phyloP scores from a whole-genome alignment of 352 stramenopile genomes.

The Pythium rhizo-oryzae region DNA sequence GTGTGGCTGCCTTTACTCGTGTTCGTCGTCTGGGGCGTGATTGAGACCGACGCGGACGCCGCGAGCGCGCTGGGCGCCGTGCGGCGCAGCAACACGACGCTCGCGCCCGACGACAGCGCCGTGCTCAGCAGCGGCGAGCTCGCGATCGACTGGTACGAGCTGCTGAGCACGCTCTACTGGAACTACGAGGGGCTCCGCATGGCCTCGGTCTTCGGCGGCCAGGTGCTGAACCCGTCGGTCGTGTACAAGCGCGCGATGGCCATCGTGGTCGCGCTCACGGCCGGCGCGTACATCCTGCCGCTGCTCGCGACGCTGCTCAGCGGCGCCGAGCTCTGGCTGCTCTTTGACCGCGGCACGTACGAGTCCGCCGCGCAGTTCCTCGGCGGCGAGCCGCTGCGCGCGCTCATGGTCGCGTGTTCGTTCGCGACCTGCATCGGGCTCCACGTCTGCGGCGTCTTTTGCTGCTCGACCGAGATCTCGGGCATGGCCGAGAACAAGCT shows the following conservation, averaged over 20 bases:
- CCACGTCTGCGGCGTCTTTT: conserved; percentile 87
- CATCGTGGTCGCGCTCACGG: conserved; percentile 60
- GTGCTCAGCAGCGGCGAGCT: conserved; percentile 18
- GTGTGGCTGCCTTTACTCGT: conserved; percentile 25
- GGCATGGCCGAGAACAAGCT: conserved; percentile 77
- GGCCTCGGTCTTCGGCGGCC: conserved; percentile 81
- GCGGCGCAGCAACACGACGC: conserved; percentile 18
- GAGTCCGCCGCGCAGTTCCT: conserved; percentile 7
- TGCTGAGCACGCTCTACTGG: conserved; percentile 93
- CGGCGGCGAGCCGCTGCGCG: conserved; percentile 12
- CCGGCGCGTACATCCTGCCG: conserved; percentile 74
- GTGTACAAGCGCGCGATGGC: conserved; percentile 66
- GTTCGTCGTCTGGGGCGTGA: conserved; percentile 30
- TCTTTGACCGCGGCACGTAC: conserved; percentile 20
- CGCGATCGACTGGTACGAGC: conserved; percentile 59
- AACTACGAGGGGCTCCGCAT: conserved; percentile 92
- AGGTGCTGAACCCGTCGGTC: conserved; percentile 75
- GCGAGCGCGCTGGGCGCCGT: conserved; percentile 12
- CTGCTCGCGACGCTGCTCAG: conserved; percentile 67
- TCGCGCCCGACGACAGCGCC: conserved; percentile 24
- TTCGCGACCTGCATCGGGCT: conserved; percentile 83
- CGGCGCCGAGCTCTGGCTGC: conserved; percentile 15
- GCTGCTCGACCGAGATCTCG: conserved; percentile 79
- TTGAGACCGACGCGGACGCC: conserved; percentile 40
- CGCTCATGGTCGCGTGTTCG: conserved; percentile 73